These are phyloP conservation scores for Aquilaria sinensis DNA, from an alignment of 345 rosid species.

Conservation along the genomic window DNA sequence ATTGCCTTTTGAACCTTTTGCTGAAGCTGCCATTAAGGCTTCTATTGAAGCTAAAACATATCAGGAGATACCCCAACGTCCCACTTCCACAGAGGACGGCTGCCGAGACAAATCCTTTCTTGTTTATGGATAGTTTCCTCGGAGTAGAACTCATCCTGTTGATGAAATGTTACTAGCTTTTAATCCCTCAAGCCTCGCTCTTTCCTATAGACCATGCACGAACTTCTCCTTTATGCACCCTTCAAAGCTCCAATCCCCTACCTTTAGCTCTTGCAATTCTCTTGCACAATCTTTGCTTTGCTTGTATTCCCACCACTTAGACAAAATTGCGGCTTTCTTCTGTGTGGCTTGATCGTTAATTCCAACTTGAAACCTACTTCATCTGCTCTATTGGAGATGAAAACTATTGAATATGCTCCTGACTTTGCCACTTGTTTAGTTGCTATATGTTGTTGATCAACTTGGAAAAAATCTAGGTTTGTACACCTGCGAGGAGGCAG, in stretches of 20 bases:
- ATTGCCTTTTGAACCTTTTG: conserved; percentile 5
- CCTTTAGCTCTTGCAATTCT: conserved; percentile 64
- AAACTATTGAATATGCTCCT: conserved; percentile 56
- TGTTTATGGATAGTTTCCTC: conserved; percentile 50
- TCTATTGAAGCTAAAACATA: conserved; percentile 55
- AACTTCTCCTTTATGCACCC: conserved; percentile 60
- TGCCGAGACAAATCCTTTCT: conserved; percentile 47
- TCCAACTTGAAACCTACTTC: conserved; percentile 29
- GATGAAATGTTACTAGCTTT: conserved; percentile 63
- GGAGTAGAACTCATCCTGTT: conserved; percentile 31
- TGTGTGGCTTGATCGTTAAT: conserved; percentile 47
- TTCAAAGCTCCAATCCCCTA: conserved; percentile 54
- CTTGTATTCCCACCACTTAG: conserved; percentile 57
- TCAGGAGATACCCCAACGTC: conserved; percentile 51
- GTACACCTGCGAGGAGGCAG: conserved; percentile 38
- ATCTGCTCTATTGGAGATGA: conserved; percentile 49
- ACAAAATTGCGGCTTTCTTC: conserved; percentile 47
- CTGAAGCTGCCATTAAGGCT: conserved; percentile 42
- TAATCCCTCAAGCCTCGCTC: conserved; percentile 53
- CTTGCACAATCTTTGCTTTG: conserved; percentile 72
- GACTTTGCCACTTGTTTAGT: conserved; percentile 56
- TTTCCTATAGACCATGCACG: conserved; percentile 35
- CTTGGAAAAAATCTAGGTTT: background rate
- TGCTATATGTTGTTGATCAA: conserved; percentile 59
- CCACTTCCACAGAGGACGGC: conserved; percentile 29